Conservation (phyloP, 1,284 basidiomycete species). For the Rhodotorula sp. region DNA sequence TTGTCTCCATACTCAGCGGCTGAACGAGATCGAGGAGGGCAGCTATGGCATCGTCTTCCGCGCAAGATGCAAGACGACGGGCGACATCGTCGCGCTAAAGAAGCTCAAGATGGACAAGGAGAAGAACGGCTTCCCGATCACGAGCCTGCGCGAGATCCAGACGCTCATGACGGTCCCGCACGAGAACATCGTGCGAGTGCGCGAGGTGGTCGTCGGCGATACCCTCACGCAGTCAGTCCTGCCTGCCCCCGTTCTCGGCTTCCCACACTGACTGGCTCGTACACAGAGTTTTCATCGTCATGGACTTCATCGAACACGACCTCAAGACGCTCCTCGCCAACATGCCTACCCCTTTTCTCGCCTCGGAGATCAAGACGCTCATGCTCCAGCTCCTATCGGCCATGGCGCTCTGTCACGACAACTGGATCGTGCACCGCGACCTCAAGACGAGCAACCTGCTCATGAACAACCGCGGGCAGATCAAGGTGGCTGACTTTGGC, state of each 20-base stretch:
- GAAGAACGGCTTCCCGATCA: slow-evolving; percentile 97
- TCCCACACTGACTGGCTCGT: neutral
- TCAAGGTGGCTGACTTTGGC: slow-evolving; percentile 99
- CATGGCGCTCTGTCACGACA: slow-evolving; percentile 84
- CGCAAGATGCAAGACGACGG: slow-evolving; percentile 87
- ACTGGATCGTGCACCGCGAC: slow-evolving; percentile 98
- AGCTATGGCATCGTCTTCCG: slow-evolving; percentile 93
- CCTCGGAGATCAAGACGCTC: slow-evolving; percentile 97
- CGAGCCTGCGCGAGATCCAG: slow-evolving; percentile 89
- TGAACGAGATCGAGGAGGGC: slow-evolving; percentile 99
- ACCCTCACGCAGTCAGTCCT: slow-evolving; percentile 91
- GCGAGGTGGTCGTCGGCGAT: slow-evolving; percentile 98
- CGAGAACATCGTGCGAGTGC: slow-evolving; percentile 90
- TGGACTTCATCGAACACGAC: slow-evolving; percentile 91
- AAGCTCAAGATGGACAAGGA: slow-evolving; percentile 98
- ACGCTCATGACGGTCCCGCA: slow-evolving; percentile 77
- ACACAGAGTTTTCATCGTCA: slow-evolving; percentile 44
- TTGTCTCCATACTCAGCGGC: slow-evolving; percentile 55
- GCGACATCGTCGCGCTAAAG: slow-evolving; percentile 88
- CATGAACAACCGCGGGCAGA: slow-evolving; percentile 97
- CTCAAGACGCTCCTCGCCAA: slow-evolving; percentile 85
- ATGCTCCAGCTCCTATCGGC: slow-evolving; percentile 93
- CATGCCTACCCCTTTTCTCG: slow-evolving; percentile 92
- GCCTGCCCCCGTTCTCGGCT: neutral
- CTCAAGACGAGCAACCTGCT: slow-evolving; percentile 96